These are phyloP conservation scores for Talaromyces sp. DNA, from an alignment of 2,329 filamentous ascomycete genomes.

Conservation along the genomic window DNA sequence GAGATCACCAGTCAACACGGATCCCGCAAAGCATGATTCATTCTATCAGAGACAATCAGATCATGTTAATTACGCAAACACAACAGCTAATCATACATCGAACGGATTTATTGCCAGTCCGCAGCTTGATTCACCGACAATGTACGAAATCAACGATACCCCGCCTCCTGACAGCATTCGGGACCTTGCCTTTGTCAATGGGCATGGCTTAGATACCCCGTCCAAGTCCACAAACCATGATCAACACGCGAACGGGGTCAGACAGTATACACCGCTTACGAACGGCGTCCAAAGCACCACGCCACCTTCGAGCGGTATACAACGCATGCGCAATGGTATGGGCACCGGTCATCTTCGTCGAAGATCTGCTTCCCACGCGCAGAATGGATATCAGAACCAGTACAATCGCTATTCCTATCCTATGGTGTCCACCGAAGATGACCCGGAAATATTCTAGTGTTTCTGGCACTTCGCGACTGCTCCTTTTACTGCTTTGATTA, in stretches of 20 bases:
- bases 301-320: constrained; percentile 12
- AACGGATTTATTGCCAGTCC: neutral
- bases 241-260: neutral
- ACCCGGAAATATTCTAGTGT: constrained; percentile 1
- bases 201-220: neutral
- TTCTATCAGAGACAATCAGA: constrained; percentile 8
- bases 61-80: neutral
- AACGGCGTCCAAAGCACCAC: constrained; percentile 6
- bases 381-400: constrained; percentile 15
- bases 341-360: neutral
- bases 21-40: constrained; percentile 1
- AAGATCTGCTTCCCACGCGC: constrained; percentile 8
- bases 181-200: constrained; percentile 9
- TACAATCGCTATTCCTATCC: constrained; percentile 18
- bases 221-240: constrained; percentile 1
- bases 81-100: neutral
- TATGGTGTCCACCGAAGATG: constrained; percentile 1
- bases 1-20: neutral
- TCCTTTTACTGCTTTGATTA: neutral
- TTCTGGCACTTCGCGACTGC: neutral
- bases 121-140: constrained; percentile 2
- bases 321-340: neutral
- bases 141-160: constrained; percentile 16
- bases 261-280: constrained; percentile 1
- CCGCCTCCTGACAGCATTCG: constrained; percentile 16